Evolutionary conservation across 106 monocot species (phyloP), one percentile per base, ranked within the genome.

Genomic region (Allium fistulosum): DNA sequence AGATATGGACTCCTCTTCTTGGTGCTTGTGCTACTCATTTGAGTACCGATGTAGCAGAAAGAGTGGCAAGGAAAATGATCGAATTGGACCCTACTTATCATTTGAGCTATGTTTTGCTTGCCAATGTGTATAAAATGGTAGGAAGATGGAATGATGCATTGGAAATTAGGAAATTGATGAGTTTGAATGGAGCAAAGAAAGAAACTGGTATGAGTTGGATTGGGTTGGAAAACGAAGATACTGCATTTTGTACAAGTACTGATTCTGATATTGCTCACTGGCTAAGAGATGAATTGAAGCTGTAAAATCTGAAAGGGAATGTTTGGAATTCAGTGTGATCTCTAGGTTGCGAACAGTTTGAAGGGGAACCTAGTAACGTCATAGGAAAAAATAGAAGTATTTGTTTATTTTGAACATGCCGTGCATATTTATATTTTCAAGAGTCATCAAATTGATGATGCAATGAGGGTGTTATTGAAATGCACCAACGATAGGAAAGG

Each of bases 31-130:
- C 77, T 1, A 81, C 87, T 8, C 74, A 93, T 72, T 67, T 79
- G 28, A 73, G 79, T 63, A 59, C 87, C 17, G 74, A 7, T 5
- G 75, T 90, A 15, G 99, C 86, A 16, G 92, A 99, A 50, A 73
- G 87, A 12, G 87, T 81, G 16, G 92, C 89, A 6, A 89, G 81
- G 73, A 93, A 80, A 76, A 87, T 93, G 84, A 90, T 92, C 60
- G 77, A 83, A 61, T 71, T 93, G 72, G 90, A 93, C n/a, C 90
- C 99, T 2, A 49, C 77, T 26, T 82, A 81, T 65, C 85, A 99
- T 75, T 57, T 93, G 70, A 90, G 92, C 74, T 99, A 99, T 70
- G 78, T 99, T 67, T 81, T 99, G 73, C 87, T 99, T 11, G 76
- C 82, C 6, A 99, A 92, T 67, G 77, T 90, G 53, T 99, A 93